phyloP scores from a whole-genome alignment of 768 basidiomycete genomes.

The Termitomyces sp. region DNA sequence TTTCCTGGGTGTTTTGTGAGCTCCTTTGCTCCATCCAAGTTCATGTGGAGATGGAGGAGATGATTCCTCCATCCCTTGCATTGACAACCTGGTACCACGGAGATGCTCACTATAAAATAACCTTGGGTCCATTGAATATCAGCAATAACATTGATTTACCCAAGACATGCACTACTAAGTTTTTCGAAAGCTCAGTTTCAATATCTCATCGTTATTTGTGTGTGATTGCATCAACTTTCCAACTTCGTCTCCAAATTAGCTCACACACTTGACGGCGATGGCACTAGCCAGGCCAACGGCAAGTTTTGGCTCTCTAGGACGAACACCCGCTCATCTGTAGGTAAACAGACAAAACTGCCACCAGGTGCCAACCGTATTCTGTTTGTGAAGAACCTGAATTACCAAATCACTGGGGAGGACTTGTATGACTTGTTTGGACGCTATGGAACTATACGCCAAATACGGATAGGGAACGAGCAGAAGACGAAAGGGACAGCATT shows the following conservation, averaged over 20 bases:
- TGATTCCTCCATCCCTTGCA: too few species aligned
- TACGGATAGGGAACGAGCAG: slow-evolving; percentile 86
- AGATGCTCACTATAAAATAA: too few species aligned
- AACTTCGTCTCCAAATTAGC: neutral
- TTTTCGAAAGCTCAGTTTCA: too few species aligned
- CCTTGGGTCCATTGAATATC: too few species aligned
- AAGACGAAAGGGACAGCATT: slow-evolving; percentile 97
- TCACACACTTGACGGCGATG: slow-evolving; percentile 31
- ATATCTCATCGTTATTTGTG: neutral
- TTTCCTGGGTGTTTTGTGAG: too few species aligned
- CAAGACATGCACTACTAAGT: too few species aligned
- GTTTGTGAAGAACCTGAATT: slow-evolving; percentile 91
- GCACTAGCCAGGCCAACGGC: slow-evolving; percentile 68
- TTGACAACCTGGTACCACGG: too few species aligned
- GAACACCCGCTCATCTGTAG: neutral
- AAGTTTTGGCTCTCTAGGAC: slow-evolving; percentile 16
- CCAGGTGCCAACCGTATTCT: slow-evolving; percentile 89
- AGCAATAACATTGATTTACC: too few species aligned
- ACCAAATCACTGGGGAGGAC: slow-evolving; percentile 89
- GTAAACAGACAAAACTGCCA: slow-evolving; percentile 71
- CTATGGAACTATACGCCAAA: slow-evolving; percentile 94
- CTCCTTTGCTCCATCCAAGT: too few species aligned
- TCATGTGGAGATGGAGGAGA: too few species aligned
- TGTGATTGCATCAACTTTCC: neutral
- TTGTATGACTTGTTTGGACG: slow-evolving; percentile 96